These are phyloP conservation scores for Yueomyces sp. DNA, from an alignment of 805 yeast species.

Conservation along the genomic window DNA sequence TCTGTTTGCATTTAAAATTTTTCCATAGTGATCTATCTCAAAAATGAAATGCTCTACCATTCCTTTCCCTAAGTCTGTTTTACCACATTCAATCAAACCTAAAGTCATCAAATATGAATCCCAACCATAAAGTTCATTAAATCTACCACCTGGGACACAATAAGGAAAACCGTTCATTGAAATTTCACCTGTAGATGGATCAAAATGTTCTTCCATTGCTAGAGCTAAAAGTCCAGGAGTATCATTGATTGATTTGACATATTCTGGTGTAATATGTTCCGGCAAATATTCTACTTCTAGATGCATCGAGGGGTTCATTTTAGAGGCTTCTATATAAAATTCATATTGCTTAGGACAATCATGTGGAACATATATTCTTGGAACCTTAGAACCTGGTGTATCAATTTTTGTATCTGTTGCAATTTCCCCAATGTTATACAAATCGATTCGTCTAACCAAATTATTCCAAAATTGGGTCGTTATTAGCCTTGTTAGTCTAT, in stretches of 20 bases:
- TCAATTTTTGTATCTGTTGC: slow-evolving; percentile 68
- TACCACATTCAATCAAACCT: slow-evolving; percentile 60
- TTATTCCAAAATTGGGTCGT: slow-evolving; percentile 68
- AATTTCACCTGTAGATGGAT: slow-evolving; percentile 37
- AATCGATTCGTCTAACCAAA: slow-evolving; percentile 59
- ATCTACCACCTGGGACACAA: slow-evolving; percentile 94
- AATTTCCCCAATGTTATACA: slow-evolving; percentile 48
- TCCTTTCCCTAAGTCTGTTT: slow-evolving; percentile 63
- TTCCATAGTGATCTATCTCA: slow-evolving; percentile 83
- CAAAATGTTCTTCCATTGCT: slow-evolving; percentile 44
- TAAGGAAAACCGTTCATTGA: slow-evolving; percentile 62
- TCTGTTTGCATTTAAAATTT: slow-evolving; percentile 87
- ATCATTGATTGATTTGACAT: slow-evolving; percentile 59
- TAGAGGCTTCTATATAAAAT: slow-evolving; percentile 44
- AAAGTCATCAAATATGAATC: slow-evolving; percentile 87
- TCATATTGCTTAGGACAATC: slow-evolving; percentile 59
- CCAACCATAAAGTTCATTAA: slow-evolving; percentile 96
- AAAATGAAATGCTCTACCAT: slow-evolving; percentile 88
- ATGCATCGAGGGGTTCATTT: slow-evolving; percentile 37
- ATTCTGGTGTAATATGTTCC: slow-evolving; percentile 58
- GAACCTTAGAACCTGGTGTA: slow-evolving; percentile 46
- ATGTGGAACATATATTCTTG: slow-evolving; percentile 68
- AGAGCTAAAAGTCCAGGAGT: slow-evolving; percentile 80
- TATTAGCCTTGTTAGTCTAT: slow-evolving; percentile 59
- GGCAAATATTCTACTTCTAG: slow-evolving; percentile 75